These are phyloP conservation scores for Pythium coloratum DNA, from an alignment of 352 stramenopile genomes.

Conservation along the genomic window DNA sequence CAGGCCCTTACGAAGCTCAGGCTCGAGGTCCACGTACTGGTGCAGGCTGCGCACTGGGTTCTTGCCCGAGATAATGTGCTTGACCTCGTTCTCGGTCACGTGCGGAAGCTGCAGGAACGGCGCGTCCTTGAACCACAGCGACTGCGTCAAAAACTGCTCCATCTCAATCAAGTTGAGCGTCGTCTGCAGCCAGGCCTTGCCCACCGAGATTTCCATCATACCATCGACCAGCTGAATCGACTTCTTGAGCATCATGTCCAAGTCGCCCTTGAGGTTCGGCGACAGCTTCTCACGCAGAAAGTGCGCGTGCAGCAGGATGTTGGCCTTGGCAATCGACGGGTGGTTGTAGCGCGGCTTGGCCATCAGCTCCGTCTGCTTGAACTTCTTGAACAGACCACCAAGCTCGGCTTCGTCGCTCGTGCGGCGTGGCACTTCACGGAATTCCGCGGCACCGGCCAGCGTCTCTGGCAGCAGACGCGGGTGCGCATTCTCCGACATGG, in stretches of 20 bases:
- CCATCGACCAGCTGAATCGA: slow-evolving; percentile 95
- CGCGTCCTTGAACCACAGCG: slow-evolving; percentile 93
- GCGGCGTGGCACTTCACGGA: slow-evolving; percentile 80
- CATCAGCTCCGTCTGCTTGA: slow-evolving; percentile 80
- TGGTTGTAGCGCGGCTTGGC: slow-evolving; percentile 87
- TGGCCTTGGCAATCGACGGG: slow-evolving; percentile 81
- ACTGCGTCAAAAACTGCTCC: slow-evolving; percentile 97
- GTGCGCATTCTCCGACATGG: slow-evolving; percentile 94
- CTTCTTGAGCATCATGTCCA: slow-evolving; percentile 95
- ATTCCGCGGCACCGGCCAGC: slow-evolving; percentile 88
- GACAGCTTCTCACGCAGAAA: slow-evolving; percentile 89
- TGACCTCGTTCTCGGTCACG: slow-evolving; percentile 88
- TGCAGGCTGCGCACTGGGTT: slow-evolving; percentile 90
- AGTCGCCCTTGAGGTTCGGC: slow-evolving; percentile 75
- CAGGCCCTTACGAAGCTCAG: slow-evolving; percentile 94
- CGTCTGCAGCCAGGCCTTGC: slow-evolving; percentile 94
- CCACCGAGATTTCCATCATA: slow-evolving; percentile 98
- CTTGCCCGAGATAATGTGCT: slow-evolving; percentile 92
- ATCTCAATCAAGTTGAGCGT: slow-evolving; percentile 97
- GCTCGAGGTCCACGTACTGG: slow-evolving; percentile 92
- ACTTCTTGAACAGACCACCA: slow-evolving; percentile 62
- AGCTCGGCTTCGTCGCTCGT: slow-evolving; percentile 67
- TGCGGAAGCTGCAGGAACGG: slow-evolving; percentile 92
- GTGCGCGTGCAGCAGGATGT: slow-evolving; percentile 94
- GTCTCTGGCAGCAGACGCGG: slow-evolving; percentile 96